Evolutionary conservation across 2,329 filamentous ascomycete genomes (phyloP).

Genomic region (Fusarium hainanense): DNA sequence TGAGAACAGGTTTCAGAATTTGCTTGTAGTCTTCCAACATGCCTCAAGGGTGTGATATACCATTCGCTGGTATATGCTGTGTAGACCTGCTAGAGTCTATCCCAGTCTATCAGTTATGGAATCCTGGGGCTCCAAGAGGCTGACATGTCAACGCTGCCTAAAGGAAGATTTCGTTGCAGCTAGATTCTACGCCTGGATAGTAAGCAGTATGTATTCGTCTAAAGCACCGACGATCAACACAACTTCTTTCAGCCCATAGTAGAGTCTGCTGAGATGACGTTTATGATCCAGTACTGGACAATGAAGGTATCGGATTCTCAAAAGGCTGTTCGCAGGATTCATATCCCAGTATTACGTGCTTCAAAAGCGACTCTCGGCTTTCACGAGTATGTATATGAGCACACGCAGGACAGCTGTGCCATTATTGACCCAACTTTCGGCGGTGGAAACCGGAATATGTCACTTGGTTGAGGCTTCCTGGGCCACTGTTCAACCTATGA

Average conservation of each 20-base stretch:
- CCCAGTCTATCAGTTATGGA: not conserved
- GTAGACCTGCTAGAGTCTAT: not conserved
- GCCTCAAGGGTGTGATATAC: not conserved
- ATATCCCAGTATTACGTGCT: too few relatives aligned
- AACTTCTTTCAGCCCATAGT: constrained; percentile 25
- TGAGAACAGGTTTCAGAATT: not conserved
- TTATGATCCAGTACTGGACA: constrained; percentile 53
- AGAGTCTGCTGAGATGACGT: constrained; percentile 50
- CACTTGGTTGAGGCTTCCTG: constrained; percentile 1
- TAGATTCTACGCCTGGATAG: not conserved
- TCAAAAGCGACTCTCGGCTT: not conserved
- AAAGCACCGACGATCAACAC: constrained; percentile 59
- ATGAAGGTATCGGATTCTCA: constrained; percentile 53
- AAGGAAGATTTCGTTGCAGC: not conserved
- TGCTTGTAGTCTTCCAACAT: not conserved
- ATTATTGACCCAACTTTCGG: constrained; percentile 52
- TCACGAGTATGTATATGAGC: constrained; percentile 55
- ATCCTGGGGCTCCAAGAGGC: not conserved
- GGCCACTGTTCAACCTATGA: not conserved
- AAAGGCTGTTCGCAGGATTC: too few relatives aligned
- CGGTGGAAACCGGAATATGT: constrained; percentile 56
- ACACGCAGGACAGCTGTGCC: constrained; percentile 56
- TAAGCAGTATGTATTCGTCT: constrained; percentile 54
- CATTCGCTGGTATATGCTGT: not conserved
- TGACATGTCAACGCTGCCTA: not conserved